Conservation (phyloP, 495 filamentous ascomycete species). For the Arthonia radiata region DNA sequence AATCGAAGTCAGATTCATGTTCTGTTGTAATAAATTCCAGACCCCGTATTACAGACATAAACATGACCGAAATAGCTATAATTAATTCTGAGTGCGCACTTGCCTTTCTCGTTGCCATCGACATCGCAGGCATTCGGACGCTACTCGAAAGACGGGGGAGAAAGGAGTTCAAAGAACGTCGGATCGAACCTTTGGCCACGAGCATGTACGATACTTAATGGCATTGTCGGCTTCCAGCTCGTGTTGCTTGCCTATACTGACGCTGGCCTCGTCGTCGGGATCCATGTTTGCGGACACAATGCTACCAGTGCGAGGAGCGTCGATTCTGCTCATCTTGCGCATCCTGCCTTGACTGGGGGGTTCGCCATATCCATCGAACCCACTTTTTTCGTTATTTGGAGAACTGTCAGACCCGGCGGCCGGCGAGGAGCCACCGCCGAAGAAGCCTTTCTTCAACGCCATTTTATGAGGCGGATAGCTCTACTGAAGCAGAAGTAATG, state of each 20-base stretch:
- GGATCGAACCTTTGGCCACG: conserved; percentile 52
- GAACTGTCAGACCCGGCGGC: not conserved
- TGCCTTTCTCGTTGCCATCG: too few species aligned
- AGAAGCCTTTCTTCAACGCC: conserved; percentile 17
- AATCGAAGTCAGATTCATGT: too few species aligned
- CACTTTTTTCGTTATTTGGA: conserved; percentile 2
- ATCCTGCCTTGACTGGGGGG: not conserved
- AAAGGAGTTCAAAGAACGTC: conserved; percentile 1
- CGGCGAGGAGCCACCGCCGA: conserved; percentile 1
- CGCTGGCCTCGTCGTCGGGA: conserved; percentile 16
- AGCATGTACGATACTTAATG: conserved; percentile 76
- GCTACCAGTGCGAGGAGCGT: conserved; percentile 4
- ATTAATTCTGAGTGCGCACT: too few species aligned
- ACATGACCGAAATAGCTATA: too few species aligned
- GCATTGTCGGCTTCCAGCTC: conserved; percentile 51
- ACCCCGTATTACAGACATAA: too few species aligned
- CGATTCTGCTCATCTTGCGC: conserved; percentile 12
- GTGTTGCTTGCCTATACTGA: conserved; percentile 43
- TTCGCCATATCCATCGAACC: not conserved
- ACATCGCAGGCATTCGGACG: too few species aligned
- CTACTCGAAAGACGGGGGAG: too few species aligned
- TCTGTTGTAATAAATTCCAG: too few species aligned
- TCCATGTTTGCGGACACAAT: conserved; percentile 7
- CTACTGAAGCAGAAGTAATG: conserved; percentile 14
- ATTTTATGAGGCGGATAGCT: conserved; percentile 23